Conservation (phyloP, 345 rosid genomes). For the Hibiscus syriacus region DNA sequence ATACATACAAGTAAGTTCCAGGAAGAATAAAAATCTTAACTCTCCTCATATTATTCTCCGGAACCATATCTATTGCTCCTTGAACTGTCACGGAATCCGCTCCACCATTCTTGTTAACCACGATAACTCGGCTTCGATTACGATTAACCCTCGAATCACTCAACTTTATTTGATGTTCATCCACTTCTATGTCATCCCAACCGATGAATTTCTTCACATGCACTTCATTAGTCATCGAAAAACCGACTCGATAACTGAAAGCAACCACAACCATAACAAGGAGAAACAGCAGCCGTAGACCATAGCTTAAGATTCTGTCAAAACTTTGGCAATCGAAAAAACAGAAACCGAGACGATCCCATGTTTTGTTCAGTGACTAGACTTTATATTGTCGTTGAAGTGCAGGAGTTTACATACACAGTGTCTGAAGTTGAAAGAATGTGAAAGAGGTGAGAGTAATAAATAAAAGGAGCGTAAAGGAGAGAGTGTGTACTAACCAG, state of each 20-base stretch:
- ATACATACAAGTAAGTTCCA: slow-evolving; percentile 47
- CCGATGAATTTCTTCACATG: not conserved
- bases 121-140: slow-evolving; percentile 38
- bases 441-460: slow-evolving; percentile 45
- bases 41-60: slow-evolving; percentile 48
- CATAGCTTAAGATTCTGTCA: not conserved
- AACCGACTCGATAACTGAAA: not conserved
- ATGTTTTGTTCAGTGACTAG: not conserved
- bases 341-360: not conserved
- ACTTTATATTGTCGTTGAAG: not conserved
- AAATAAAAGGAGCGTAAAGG: slow-evolving; percentile 44
- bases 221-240: not conserved
- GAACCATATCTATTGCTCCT: slow-evolving; percentile 84
- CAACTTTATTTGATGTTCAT: slow-evolving; percentile 17
- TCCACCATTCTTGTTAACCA: slow-evolving; percentile 60
- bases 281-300: not conserved
- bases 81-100: slow-evolving; percentile 80
- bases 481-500: not conserved
- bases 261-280: not conserved
- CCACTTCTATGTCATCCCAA: slow-evolving; percentile 55
- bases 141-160: slow-evolving; percentile 18
- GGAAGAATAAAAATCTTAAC: slow-evolving; percentile 72
- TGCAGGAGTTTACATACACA: no score
- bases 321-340: not conserved
- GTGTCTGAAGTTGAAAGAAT: slow-evolving; percentile 23